Base-by-base conservation (phyloP, 768 basidiomycete genomes). In the Lactifluus rugatus region DNA sequence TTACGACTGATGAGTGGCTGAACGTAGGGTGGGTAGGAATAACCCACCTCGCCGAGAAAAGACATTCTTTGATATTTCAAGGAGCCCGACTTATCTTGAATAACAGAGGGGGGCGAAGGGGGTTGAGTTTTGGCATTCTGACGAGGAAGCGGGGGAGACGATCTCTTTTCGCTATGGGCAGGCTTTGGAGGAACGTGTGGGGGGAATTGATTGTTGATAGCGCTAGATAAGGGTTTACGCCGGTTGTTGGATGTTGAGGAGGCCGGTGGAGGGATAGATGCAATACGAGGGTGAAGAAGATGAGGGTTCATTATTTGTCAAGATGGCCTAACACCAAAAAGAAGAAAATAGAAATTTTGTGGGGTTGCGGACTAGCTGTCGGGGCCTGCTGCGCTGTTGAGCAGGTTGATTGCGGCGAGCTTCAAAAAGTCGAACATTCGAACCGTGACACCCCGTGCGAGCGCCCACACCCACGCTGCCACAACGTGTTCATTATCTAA, bases 51-150 rank as follows among this genome's bases (percentile, higher is more conserved):
- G 64, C 93, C 93, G 52, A 96, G 74, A 68, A 94, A 89, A 21
- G 87, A 88, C 26, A 93, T 81, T 49, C 89, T 79, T 39, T 77
- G 75, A 65, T 84, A 89, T 54, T 83, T 77, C 57, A 81, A 64
- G 34, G 75, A 64, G 39, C 80, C 77, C 45, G 70, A 70, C 71
- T 80, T 80, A 73, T 90, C 89, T 2, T 72, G 76, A 64, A 92
- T 92, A 55, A 88, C 70, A 66, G 77, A 82, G 8, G 89, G 89
- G 2, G 89, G 89, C 0, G 88, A 87, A 0, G 89, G 89, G 0
- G 89, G 89, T 0, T 82, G 77, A 1, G 85, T 84, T 71, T 89
- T 91, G 65, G 78, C 85, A 70, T 89, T 92, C 75, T 91, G 89
- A 56, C 88, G 78, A 36, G 85, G 84, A 16, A 92, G 69, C 9